Base-by-base conservation (phyloP, 2,329 filamentous ascomycete genomes). In the Fusarium heterosporum region DNA sequence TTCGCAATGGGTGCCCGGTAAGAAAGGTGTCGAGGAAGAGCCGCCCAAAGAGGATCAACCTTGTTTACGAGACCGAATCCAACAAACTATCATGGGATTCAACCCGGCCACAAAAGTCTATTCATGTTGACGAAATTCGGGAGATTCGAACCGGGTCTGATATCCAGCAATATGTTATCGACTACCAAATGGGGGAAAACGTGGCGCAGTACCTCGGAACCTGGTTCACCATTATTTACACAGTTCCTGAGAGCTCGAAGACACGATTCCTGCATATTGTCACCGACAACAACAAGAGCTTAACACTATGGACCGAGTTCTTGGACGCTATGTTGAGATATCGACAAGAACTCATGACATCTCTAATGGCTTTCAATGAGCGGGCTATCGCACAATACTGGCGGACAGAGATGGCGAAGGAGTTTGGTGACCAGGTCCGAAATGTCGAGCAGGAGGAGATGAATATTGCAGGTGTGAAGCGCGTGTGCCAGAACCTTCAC, bases 41-140 rank as follows among this genome's bases (percentile, higher is more conserved):
- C 70, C 64, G 64, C 4, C 89, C 85, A 54, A 93, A 96, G 75
- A 86, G 85, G 26, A 88, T 97, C 71, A 81, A 81, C 28, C 82
- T 90, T 32, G 87, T 90, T 51, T 87, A 98, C 25, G 93, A 98
- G 72, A 85, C 91, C 25, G 91, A 95, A 73, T 87, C 91, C 3
- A 94, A 92, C 62, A 96, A 93, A 77, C 92, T 99, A 25, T 91
- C 86, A 26, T 98, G 95, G 95, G 92, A 97, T 77, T 86, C 89
- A 45, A 87, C 85, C 10, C 89, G 92, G 34, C 89, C 91, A 1
- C 87, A 89, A 25, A 98, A 97, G 77, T 89, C 88, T 52, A 91
- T 99, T 67, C 96, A 97, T 77, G 92, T 99, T 65, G 96, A 99
- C 73, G 93, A 98, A 76, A 95, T 99, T 73, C 91, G 92, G 73